A percentile compares a stretch with the other conserved stretches of the same genome.
phyloP scores from a whole-genome alignment of 345 rosid species.

The Populus tremula region DNA sequence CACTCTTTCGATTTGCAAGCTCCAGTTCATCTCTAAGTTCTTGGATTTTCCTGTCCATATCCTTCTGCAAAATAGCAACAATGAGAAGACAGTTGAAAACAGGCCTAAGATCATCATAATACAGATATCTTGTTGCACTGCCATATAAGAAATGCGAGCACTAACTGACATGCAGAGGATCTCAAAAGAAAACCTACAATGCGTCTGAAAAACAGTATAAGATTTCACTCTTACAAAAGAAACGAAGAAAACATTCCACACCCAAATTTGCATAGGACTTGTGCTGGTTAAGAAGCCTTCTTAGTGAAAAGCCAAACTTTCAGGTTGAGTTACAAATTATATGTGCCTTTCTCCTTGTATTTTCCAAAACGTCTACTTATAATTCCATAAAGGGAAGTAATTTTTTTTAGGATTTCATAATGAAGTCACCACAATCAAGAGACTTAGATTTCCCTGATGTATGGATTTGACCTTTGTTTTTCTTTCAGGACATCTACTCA shows the following conservation, averaged over 20 bases:
- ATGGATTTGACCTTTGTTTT: background rate
- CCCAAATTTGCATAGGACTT: no score
- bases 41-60: conserved; percentile 39
- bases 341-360: no score
- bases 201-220: no score
- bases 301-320: no score
- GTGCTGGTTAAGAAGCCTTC: no score
- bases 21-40: conserved; percentile 37
- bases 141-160: background rate
- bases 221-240: no score
- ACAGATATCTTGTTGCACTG: background rate
- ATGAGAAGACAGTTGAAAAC: background rate
- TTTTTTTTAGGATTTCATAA: background rate
- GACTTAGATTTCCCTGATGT: background rate
- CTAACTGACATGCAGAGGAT: background rate
- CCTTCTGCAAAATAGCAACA: conserved; percentile 32
- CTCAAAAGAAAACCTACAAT: no score
- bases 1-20: conserved; percentile 43
- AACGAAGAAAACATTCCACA: no score
- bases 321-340: no score
- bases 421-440: background rate
- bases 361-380: background rate
- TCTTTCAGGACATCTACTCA: background rate
- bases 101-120: background rate
- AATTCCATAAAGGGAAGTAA: background rate